phyloP scores from a whole-genome alignment of 352 stramenopile species.

The Globisporangium orthogonon region DNA sequence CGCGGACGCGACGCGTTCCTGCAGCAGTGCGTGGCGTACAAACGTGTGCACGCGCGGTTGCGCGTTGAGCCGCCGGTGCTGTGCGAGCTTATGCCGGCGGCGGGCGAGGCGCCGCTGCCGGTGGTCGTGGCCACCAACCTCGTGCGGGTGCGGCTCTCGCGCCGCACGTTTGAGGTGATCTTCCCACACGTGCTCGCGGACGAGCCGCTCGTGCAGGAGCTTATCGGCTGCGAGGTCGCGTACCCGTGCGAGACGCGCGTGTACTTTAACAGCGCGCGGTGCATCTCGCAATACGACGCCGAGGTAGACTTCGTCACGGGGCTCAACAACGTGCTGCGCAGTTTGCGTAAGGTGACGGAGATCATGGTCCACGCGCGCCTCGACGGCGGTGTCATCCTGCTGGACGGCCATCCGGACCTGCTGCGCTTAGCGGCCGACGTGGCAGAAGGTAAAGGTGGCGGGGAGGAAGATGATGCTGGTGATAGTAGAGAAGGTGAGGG shows the following conservation, averaged over 20 bases:
- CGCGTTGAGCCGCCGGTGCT: slow-evolving; percentile 10
- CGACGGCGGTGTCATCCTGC: slow-evolving; percentile 11
- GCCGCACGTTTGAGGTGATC: slow-evolving; percentile 33
- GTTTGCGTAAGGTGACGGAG: slow-evolving; percentile 8
- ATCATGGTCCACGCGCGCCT: slow-evolving; percentile 16
- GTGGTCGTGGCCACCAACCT: slow-evolving; percentile 10
- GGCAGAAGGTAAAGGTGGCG: not conserved
- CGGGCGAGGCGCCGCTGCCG: slow-evolving; percentile 7
- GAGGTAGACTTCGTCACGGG: slow-evolving; percentile 39
- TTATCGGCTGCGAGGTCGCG: slow-evolving; percentile 27
- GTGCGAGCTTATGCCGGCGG: slow-evolving; percentile 9
- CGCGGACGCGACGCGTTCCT: slow-evolving; percentile 15
- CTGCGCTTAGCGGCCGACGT: slow-evolving; percentile 2
- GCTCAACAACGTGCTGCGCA: slow-evolving; percentile 23
- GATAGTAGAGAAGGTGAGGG: not conserved
- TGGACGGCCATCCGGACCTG: slow-evolving; percentile 3
- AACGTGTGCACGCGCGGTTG: slow-evolving; percentile 11
- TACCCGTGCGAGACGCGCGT: slow-evolving; percentile 34
- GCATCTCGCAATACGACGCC: slow-evolving; percentile 31
- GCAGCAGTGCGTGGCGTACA: slow-evolving; percentile 16
- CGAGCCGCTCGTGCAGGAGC: slow-evolving; percentile 22
- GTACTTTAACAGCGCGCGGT: slow-evolving; percentile 35
- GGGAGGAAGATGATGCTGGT: not conserved
- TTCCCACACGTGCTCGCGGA: slow-evolving; percentile 41
- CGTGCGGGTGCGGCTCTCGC: slow-evolving; percentile 23